Base-by-base conservation (phyloP, 2,329 filamentous ascomycete genomes). In the Aspergillus quadricinctus region DNA sequence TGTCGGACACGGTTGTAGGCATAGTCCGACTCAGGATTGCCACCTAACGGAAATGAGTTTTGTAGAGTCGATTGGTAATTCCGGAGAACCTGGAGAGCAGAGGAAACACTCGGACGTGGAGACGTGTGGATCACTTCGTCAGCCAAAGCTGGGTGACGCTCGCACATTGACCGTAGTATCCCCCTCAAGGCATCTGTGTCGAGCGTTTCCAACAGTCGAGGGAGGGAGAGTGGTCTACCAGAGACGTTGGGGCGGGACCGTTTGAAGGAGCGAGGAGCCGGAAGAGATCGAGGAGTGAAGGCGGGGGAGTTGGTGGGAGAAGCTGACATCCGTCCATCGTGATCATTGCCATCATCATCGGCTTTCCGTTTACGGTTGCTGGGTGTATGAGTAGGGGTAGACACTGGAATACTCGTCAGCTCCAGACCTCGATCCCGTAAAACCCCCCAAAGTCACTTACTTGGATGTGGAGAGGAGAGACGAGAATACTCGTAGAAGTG, bases 1-100 rank as follows among this genome's bases (percentile, higher is more conserved):
- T 92, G 88, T 65, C 88, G 90, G 54, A 97, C 90, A 65, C 94
- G 86, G 71, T 97, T 95, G 73, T 97, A 99, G 51, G 91, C 88
- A 76, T 97, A 97, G 72, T 97, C 93, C 45, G 92, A 91, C 57
- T 86, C 90, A 11, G 88, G 83, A 64, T 92, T 88, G 69, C 91
- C 90, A 66, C 95, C 88, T 59, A 88, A 90, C 0, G 94, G 94
- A 65, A 96, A 91, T 1, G 93, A 87, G 23, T 84, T 83, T 68
- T 87, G 88, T 58, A 99, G 81, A 55, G 84, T 84, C 10, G 86
- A 81, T 70, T 96, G 88, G 73, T 99, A 99, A 59, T 88, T 88
- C 62, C 83, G 81, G 55, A 99, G 79, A 8, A 97, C 90, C 48
- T 88, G 82, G 25, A 97, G 80, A 0, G 90, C 92, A 9, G 90